phyloP scores from a whole-genome alignment of 2,329 filamentous ascomycete species.

The Fusarium sp. region DNA sequence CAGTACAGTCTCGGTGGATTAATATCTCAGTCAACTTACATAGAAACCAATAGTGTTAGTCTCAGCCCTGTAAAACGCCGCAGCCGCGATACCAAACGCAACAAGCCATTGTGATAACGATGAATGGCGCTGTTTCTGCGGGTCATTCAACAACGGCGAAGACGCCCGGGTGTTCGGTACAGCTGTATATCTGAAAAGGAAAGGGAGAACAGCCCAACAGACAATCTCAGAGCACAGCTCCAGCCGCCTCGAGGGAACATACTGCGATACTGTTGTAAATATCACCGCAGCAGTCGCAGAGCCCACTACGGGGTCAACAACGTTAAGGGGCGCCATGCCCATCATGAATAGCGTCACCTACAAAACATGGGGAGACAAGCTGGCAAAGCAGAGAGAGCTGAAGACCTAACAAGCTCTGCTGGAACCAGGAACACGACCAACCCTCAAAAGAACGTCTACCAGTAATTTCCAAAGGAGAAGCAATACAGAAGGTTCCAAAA shows the following conservation, averaged over 20 bases:
- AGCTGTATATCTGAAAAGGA: conserved; percentile 23
- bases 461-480: not conserved
- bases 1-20: not conserved
- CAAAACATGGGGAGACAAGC: not conserved
- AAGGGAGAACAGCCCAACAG: conserved; percentile 45
- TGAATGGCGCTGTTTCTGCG: not conserved
- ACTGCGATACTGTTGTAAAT: conserved; percentile 36
- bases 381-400: not conserved
- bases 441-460: too few species aligned
- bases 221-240: conserved; percentile 48
- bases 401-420: not conserved
- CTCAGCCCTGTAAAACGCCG: conserved; percentile 32
- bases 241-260: conserved; percentile 23
- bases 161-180: too few species aligned
- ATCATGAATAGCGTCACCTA: not conserved
- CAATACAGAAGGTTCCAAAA: not conserved
- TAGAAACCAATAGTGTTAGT: not conserved
- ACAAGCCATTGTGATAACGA: conserved; percentile 16
- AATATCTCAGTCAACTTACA: not conserved
- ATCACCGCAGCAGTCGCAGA: conserved; percentile 36
- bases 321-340: not conserved
- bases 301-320: not conserved
- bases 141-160: not conserved
- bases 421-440: not conserved
- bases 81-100: not conserved